Percentiles rank a stretch among this genome's conserved stretches.
Conservation (phyloP, 1,284 basidiomycete genomes). For the Naganishia cerealis region DNA sequence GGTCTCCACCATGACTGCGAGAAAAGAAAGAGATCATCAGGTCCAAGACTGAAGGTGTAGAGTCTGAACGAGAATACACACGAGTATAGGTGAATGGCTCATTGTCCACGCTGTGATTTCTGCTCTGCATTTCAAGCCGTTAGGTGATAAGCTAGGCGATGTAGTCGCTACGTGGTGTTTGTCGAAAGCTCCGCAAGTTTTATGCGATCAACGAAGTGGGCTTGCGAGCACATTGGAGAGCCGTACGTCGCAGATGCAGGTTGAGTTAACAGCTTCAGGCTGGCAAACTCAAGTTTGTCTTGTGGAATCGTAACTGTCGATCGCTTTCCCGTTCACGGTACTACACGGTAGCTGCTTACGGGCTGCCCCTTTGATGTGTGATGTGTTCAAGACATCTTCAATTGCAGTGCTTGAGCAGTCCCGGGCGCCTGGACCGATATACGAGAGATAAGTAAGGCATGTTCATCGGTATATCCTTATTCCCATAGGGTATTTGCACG, state of each 20-base stretch:
- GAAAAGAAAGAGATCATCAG: neutral
- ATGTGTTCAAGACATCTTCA: too few relatives aligned
- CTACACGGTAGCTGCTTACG: too few relatives aligned
- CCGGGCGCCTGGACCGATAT: too few relatives aligned
- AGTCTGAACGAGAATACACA: neutral
- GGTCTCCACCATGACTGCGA: constrained; percentile 18
- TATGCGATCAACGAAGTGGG: neutral
- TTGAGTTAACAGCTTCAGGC: neutral
- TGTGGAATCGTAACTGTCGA: neutral
- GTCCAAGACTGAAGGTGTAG: neutral
- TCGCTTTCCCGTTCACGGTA: neutral
- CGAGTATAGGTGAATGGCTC: constrained; percentile 22
- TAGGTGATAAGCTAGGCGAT: neutral
- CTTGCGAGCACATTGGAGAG: neutral
- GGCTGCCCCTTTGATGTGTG: too few relatives aligned
- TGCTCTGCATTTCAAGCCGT: constrained; percentile 1
- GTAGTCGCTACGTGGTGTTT: neutral
- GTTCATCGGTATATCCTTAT: too few relatives aligned
- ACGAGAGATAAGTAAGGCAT: too few relatives aligned
- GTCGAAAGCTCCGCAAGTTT: neutral
- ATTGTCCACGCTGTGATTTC: neutral
- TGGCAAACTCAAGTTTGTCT: neutral
- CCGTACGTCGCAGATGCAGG: neutral
- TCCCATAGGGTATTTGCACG: too few relatives aligned
- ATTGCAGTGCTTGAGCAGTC: too few relatives aligned